phyloP scores from a whole-genome alignment of 2,329 filamentous ascomycete genomes.

The Cladobotryum protrusum region DNA sequence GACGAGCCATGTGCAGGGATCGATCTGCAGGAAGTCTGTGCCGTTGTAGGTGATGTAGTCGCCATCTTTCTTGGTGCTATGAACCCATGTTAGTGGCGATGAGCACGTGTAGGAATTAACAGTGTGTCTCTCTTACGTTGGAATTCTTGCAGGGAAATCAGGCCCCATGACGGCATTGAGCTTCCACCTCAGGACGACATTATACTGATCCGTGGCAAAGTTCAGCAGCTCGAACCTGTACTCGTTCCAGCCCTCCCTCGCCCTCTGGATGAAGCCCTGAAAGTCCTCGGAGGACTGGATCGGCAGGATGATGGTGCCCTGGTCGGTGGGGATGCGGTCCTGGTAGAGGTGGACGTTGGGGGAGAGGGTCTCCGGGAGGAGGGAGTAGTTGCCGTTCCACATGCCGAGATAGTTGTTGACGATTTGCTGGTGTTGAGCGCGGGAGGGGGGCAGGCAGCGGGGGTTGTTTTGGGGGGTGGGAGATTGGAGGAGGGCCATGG shows the following conservation, averaged over 20 bases:
- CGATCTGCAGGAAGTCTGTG: not conserved
- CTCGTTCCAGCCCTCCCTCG: constrained; percentile 5
- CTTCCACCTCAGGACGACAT: constrained; percentile 10
- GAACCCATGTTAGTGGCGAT: no score
- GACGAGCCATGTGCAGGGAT: not conserved
- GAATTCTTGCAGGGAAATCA: not conserved
- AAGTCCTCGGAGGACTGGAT: constrained; percentile 3
- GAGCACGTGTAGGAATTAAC: no score
- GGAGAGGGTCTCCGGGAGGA: constrained; percentile 3
- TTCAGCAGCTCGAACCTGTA: constrained; percentile 8
- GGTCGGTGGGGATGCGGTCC: constrained; percentile 4
- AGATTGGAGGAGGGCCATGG: no score
- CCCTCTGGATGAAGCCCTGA: not conserved
- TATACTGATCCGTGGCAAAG: not conserved
- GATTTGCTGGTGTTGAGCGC: no score
- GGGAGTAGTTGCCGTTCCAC: constrained; percentile 6
- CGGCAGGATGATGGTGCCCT: constrained; percentile 2
- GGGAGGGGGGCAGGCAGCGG: no score
- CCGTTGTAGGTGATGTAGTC: no score
- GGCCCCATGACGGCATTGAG: constrained; percentile 9
- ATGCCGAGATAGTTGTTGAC: constrained; percentile 2
- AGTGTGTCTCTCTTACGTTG: not conserved
- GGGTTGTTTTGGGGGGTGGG: no score
- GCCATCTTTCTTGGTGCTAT: no score
- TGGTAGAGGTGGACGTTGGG: constrained; percentile 6